These are phyloP conservation scores for Penicillium bovifimosum DNA, from an alignment of 495 filamentous ascomycete species.

Conservation along the genomic window DNA sequence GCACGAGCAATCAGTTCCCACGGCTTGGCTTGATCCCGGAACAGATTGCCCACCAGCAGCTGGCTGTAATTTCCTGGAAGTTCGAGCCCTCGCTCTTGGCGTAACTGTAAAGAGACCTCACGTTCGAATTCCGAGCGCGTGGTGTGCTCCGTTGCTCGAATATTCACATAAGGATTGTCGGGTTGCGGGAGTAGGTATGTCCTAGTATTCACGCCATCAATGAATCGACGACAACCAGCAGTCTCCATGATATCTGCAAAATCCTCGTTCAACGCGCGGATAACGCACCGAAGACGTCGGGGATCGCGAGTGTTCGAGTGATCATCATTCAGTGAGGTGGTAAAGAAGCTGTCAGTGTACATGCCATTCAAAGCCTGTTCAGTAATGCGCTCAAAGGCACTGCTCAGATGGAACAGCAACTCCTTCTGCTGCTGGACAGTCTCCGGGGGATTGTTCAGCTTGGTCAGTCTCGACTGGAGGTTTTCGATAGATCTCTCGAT, in stretches of 20 bases:
- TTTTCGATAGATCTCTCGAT: neutral
- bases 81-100: constrained; percentile 33
- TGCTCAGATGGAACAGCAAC: neutral
- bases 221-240: neutral
- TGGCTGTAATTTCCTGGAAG: constrained; percentile 44
- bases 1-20: constrained; percentile 29
- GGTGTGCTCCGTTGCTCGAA: constrained; percentile 12
- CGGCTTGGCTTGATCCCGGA: constrained; percentile 37
- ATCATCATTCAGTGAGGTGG: neutral
- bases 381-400: neutral
- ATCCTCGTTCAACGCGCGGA: constrained; percentile 45
- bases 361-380: neutral
- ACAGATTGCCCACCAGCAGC: constrained; percentile 37
- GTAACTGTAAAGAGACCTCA: constrained; percentile 12
- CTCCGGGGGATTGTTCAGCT: neutral
- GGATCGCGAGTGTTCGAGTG: neutral
- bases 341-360: neutral
- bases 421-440: neutral
- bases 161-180: constrained; percentile 11
- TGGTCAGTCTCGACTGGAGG: neutral
- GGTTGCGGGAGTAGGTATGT: neutral
- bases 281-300: constrained; percentile 28
- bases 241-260: constrained; percentile 44
- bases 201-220: neutral
- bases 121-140: constrained; percentile 10